Conservation (phyloP, 1,284 basidiomycete species). For the Pseudozyma thailandica region DNA sequence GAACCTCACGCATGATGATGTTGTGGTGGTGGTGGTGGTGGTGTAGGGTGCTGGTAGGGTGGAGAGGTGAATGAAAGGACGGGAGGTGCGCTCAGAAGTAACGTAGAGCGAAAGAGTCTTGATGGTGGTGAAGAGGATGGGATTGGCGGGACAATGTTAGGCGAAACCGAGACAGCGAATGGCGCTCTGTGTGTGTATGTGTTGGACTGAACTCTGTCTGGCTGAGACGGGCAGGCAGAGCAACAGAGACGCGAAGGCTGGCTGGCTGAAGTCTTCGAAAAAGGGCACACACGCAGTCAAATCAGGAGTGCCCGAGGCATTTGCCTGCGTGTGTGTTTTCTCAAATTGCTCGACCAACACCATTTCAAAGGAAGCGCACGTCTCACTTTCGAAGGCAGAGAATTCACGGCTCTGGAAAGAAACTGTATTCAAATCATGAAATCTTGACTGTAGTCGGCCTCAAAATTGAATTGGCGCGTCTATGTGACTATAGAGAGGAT, state of each 20-base stretch:
- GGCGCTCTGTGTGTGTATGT: constrained; percentile 1
- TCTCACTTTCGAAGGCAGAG: background rate
- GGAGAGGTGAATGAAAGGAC: constrained; percentile 4
- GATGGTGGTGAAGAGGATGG: constrained; percentile 35
- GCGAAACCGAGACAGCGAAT: background rate
- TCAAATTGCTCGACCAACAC: constrained; percentile 23
- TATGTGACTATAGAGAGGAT: constrained; percentile 23
- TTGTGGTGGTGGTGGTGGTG: constrained; percentile 12
- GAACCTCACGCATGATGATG: constrained; percentile 73
- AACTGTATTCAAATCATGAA: background rate
- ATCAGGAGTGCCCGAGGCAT: no score
- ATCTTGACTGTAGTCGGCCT: background rate
- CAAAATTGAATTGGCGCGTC: background rate
- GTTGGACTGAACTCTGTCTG: constrained; percentile 1
- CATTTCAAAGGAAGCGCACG: background rate
- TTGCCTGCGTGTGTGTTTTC: constrained; percentile 4
- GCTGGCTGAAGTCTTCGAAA: no score
- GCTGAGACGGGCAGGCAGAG: no score
- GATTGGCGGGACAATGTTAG: constrained; percentile 11
- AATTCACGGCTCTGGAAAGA: no score
- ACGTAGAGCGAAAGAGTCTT: constrained; percentile 59
- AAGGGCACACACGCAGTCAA: no score
- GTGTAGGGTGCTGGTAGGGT: constrained; percentile 4
- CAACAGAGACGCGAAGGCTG: no score
- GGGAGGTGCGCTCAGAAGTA: constrained; percentile 58